Conservation (phyloP, 2,329 filamentous ascomycete genomes). For the Dryadomyces quercivorus region DNA sequence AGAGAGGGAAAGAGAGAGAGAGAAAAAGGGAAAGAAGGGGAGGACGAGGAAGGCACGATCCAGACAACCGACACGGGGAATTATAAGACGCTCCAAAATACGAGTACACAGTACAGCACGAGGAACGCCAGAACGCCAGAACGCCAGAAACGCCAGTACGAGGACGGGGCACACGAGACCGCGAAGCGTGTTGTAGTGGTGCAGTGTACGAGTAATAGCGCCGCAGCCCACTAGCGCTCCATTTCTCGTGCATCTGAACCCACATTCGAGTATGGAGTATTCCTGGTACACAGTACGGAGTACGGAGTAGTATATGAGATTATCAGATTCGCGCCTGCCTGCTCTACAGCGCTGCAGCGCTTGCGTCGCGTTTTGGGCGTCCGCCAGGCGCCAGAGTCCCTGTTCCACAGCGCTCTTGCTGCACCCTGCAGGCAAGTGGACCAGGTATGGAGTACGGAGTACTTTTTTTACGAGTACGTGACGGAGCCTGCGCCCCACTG, state of each 20-base stretch:
- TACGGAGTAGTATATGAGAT: background rate
- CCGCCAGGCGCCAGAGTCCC: too few relatives aligned
- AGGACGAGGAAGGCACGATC: constrained; percentile 1
- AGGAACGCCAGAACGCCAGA: too few relatives aligned
- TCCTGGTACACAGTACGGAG: too few relatives aligned
- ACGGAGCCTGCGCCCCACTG: constrained; percentile 5
- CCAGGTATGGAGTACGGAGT: background rate
- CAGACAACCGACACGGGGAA: constrained; percentile 10
- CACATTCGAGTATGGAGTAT: too few relatives aligned
- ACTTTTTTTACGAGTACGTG: background rate
- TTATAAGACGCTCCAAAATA: constrained; percentile 9
- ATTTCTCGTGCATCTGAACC: constrained; percentile 9
- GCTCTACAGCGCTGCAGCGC: too few relatives aligned
- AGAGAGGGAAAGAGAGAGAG: background rate
- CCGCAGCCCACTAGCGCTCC: constrained; percentile 4
- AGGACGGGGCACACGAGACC: constrained; percentile 6
- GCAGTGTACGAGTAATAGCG: constrained; percentile 5
- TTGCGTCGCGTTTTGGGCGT: too few relatives aligned
- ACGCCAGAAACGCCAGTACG: background rate
- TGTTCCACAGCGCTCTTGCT: background rate
- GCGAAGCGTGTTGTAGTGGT: constrained; percentile 13
- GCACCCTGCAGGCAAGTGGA: background rate
- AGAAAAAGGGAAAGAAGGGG: background rate
- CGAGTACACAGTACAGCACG: constrained; percentile 5
- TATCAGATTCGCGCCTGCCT: background rate